Evolutionary conservation across 129 eudicot species (phyloP), one percentile per base, ranked within the genome.

Genomic region (Lactuca saligna): DNA sequence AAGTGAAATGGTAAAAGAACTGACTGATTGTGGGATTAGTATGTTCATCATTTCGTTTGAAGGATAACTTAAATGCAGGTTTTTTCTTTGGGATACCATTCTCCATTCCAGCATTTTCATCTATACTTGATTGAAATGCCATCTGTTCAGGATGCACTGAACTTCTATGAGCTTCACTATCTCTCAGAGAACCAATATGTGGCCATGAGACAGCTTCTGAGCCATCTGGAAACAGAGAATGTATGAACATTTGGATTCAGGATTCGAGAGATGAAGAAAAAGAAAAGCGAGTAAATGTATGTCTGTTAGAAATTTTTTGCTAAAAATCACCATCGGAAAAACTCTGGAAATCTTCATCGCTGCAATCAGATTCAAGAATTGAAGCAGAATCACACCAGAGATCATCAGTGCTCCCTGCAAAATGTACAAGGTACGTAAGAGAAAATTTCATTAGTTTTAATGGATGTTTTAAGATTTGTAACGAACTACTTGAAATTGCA

Each of bases 301-400:
- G 25, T 25, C 3, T 39, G 67, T 62, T 38, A 62, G 0, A 16
- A 54, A 3, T 55, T 8, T 11, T 33, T 0, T 35, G 33, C 17
- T 33, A 41, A 29, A 38, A 10, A 60, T 29, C 77, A 89, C 96
- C 96, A 74, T 89, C 88, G 3, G 77, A 82, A 55, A 83, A 53
- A 55, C 96, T 89, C 8, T 83, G 90, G 72, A 81, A 89, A 61
- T 89, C 96, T 59, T 89, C 96, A 61, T 89, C 96, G 34, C 91
- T 78, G 61, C 82, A 71, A 37, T 89, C 96, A 1, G 93, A 89
- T 53, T 89, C 96, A 65, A 89, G 80, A 14, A 83, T 20, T 13
- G 76, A 66, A 53, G 83, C 79, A 65, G 96, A 80, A 75, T 89
- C 96, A 70, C 55, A 89, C 96, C 96, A 89, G 0, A 85, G 71